A percentile compares a stretch with the other conserved stretches of the same genome.
Conservation (phyloP, 2,329 filamentous ascomycete species). For the Phyllosticta ampelicida region DNA sequence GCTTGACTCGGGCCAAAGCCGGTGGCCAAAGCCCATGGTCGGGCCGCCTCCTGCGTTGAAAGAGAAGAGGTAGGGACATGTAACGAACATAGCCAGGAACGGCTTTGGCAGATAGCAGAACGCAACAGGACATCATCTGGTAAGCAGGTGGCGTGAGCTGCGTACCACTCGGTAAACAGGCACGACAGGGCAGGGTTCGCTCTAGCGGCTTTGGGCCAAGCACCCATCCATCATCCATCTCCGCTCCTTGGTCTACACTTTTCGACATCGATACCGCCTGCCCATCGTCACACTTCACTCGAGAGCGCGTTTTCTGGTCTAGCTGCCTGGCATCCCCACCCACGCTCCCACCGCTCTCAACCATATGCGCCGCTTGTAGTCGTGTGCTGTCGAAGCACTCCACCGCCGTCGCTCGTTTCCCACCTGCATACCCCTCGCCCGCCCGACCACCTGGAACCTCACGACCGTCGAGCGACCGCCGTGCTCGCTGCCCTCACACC, state of each 20-base stretch:
- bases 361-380: conserved; percentile 6
- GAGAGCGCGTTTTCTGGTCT: not conserved
- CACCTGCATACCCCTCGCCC: not conserved
- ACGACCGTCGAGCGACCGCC: not conserved
- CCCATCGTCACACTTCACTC: conserved; percentile 1
- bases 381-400: conserved; percentile 7
- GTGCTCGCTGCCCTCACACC: not conserved
- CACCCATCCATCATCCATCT: conserved; percentile 8
- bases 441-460: not conserved
- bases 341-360: not conserved
- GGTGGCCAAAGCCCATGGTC: not conserved
- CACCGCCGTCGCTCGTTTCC: conserved; percentile 3
- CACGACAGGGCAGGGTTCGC: conserved; percentile 4
- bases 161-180: conserved; percentile 1
- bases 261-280: conserved; percentile 1
- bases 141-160: conserved; percentile 6
- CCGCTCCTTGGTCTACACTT: conserved; percentile 10
- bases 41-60: not conserved
- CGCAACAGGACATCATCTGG: not conserved
- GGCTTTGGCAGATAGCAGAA: not conserved
- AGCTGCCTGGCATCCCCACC: not conserved
- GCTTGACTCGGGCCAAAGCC: not conserved
- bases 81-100: not conserved
- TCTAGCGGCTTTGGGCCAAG: conserved; percentile 8
- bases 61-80: no score